phyloP scores from a whole-genome alignment of 495 filamentous ascomycete genomes.

The Rostrohypoxylon terebratum region DNA sequence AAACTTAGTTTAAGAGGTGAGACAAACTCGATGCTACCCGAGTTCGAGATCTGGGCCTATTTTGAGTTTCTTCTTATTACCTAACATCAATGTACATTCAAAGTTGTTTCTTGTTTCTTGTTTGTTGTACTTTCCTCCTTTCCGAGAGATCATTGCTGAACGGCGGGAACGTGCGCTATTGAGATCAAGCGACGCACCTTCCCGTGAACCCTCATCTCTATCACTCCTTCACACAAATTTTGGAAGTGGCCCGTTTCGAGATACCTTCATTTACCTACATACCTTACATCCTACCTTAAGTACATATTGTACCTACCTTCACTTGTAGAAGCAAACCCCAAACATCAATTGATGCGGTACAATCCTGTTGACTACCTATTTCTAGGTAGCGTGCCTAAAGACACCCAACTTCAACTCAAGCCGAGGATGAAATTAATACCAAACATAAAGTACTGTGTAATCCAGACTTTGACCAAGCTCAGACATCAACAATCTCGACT shows the following conservation, averaged over 20 bases:
- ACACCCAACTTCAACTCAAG: no score
- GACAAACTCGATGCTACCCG: slow-evolving; percentile 29
- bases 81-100: not conserved
- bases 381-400: no score
- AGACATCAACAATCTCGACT: no score
- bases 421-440: no score
- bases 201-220: slow-evolving; percentile 21
- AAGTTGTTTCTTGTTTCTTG: no score
- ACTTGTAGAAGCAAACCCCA: no score
- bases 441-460: no score
- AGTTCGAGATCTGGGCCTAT: slow-evolving; percentile 21
- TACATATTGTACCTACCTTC: no score
- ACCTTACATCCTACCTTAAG: no score
- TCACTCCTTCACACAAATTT: slow-evolving; percentile 3
- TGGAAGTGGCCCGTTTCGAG: slow-evolving; percentile 10
- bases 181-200: slow-evolving; percentile 38
- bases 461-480: no score
- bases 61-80: slow-evolving; percentile 15
- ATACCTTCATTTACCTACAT: slow-evolving; percentile 4
- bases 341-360: no score
- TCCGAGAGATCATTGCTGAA: slow-evolving; percentile 8
- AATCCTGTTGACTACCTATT: no score
- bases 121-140: slow-evolving; percentile 29
- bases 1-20: slow-evolving; percentile 44
- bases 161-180: slow-evolving; percentile 35